Evolutionary conservation across 768 basidiomycete species (phyloP).

Genomic region (Mycena metata): DNA sequence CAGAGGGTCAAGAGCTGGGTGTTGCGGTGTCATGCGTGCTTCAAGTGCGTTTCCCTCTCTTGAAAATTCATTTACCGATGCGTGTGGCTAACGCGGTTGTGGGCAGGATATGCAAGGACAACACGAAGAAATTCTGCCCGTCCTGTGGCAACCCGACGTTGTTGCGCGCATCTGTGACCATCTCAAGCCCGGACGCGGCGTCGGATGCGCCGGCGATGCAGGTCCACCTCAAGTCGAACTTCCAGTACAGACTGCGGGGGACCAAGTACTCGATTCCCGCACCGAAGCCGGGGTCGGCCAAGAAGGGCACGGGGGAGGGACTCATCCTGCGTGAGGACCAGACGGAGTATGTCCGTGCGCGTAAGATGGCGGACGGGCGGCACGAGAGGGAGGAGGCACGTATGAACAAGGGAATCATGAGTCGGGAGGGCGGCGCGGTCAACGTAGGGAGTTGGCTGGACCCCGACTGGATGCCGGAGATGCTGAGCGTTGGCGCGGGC

Average conservation of each 20-base stretch:
- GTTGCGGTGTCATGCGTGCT: conserved; percentile 96
- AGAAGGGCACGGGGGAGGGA: conserved; percentile 84
- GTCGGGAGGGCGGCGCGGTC: conserved; percentile 62
- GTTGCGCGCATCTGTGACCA: conserved; percentile 90
- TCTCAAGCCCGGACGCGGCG: conserved; percentile 73
- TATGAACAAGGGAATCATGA: conserved; percentile 74
- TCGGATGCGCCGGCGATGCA: conserved; percentile 78
- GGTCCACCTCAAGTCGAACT: conserved; percentile 95
- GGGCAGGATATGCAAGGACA: conserved; percentile 92
- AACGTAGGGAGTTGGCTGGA: conserved; percentile 90
- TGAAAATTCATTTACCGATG: too few relatives aligned
- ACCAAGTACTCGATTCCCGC: conserved; percentile 93
- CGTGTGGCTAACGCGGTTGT: too few relatives aligned
- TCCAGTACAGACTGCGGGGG: conserved; percentile 92
- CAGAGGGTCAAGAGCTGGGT: conserved; percentile 96
- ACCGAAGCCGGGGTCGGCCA: conserved; percentile 90
- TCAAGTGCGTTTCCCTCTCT: conserved; percentile 81
- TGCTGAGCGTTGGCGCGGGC: conserved; percentile 73
- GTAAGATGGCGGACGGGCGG: conserved; percentile 81
- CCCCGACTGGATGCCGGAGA: conserved; percentile 93
- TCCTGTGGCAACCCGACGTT: conserved; percentile 96
- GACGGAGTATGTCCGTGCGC: conserved; percentile 85
- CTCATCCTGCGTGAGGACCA: conserved; percentile 96
- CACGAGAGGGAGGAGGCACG: conserved; percentile 83
- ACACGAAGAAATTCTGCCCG: conserved; percentile 95